Base-by-base conservation (phyloP, 2,329 filamentous ascomycete species). In the Sporothrix pallida region DNA sequence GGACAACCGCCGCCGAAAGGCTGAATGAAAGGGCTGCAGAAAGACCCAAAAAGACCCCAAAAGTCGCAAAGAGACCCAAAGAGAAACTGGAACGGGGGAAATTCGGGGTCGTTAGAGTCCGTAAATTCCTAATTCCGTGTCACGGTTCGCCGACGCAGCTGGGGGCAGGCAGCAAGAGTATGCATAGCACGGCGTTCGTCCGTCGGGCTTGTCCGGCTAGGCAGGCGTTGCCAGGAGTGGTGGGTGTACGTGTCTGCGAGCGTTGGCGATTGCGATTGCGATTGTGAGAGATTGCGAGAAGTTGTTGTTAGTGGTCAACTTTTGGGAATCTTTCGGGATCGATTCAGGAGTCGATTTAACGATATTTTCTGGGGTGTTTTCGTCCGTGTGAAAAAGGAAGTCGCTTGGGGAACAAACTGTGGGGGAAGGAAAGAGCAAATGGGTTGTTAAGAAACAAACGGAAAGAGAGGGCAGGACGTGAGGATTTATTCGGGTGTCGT, bases 51-150 rank as follows among this genome's bases (percentile, higher is more conserved):
- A 37, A 42, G 15, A 37, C 4, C 31, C 9, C 60, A 46, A 65
- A 65, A 17, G 17, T 26, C 17, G 71, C 60, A 37, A 17, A 46
- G 31, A 23, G 46, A 15, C n/a, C 46, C n/a, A 48, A 15, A 52
- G n/a, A 42, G 15, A 37, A 37, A 50, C 26, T 7, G n/a, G n/a
- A 48, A 60, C 17, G 56, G 42, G 26, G 44, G 20, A 44, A 23
- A 65, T 48, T 42, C 26, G 70, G 71, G 42, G 20, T 56, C n/a
- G 44, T 46, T 52, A 71, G 12, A 42, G 70, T 54, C 58, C 67
- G 60, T 52, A 71, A 70, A 70, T 67, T 71, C 73, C 73, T 71
- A 74, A 74, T 60, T 74, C 73, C 73, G 73, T 58, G 44, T 44
- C 17, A 56, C 74, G 72, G 42, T 58, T 71, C 50, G 63, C 71